phyloP scores from a whole-genome alignment of 805 yeast species.

The Sungouiozyma intestinalis region DNA sequence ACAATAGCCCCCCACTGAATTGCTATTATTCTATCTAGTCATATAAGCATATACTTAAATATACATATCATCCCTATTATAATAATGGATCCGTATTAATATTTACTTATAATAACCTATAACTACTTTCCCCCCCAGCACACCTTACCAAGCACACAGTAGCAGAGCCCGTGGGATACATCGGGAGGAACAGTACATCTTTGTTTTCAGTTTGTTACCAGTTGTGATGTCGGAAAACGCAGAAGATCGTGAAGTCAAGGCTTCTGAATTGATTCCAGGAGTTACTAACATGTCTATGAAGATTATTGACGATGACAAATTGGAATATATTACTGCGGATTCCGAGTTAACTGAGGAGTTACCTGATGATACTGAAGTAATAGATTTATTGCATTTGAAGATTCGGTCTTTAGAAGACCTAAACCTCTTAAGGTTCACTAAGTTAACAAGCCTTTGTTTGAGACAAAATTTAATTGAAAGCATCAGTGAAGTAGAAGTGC shows the following conservation, averaged over 20 bases:
- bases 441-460: conserved; percentile 53
- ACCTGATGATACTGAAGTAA: conserved; percentile 45
- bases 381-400: conserved; percentile 64
- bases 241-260: background rate
- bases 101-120: too few species aligned
- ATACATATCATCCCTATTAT: too few species aligned
- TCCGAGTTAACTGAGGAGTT: conserved; percentile 48
- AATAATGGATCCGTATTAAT: too few species aligned
- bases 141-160: too few species aligned
- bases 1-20: background rate
- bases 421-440: conserved; percentile 43
- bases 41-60: too few species aligned
- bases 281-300: conserved; percentile 2
- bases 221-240: background rate
- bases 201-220: too few species aligned
- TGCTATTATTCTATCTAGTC: too few species aligned
- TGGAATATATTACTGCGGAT: conserved; percentile 55
- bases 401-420: conserved; percentile 54
- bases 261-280: background rate
- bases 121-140: too few species aligned
- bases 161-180: too few species aligned
- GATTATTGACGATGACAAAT: conserved; percentile 27
- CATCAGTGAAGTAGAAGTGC: conserved; percentile 56
- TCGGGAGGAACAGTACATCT: too few species aligned
- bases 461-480: conserved; percentile 76